Conservation (phyloP, 1,284 basidiomycete genomes). For the Athelia sp. region DNA sequence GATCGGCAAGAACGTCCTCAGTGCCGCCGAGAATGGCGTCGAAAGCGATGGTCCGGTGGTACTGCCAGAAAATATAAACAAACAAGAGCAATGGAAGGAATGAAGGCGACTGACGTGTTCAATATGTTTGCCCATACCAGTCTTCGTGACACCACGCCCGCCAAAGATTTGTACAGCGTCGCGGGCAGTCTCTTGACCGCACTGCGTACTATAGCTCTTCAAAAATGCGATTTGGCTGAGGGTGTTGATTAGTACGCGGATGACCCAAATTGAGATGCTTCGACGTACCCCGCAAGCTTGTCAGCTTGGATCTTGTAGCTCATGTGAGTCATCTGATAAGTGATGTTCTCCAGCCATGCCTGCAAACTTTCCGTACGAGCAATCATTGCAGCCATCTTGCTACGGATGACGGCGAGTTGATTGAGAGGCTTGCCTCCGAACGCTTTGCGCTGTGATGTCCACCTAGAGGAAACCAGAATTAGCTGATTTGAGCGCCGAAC, state of each 20-base stretch:
- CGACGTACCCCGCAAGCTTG: constrained; percentile 55
- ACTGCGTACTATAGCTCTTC: constrained; percentile 69
- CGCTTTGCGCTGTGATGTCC: constrained; percentile 77
- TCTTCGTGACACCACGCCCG: constrained; percentile 73
- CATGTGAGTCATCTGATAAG: constrained; percentile 92
- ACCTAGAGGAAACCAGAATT: constrained; percentile 33
- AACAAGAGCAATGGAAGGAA: constrained; percentile 2
- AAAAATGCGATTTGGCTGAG: constrained; percentile 72
- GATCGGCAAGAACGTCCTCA: constrained; percentile 61
- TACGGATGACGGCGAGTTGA: constrained; percentile 79
- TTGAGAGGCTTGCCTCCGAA: constrained; percentile 78
- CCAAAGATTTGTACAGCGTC: constrained; percentile 82
- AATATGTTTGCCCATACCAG: constrained; percentile 67
- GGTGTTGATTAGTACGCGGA: constrained; percentile 5
- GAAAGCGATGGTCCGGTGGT: constrained; percentile 62
- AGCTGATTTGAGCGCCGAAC: not conserved
- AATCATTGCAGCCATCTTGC: constrained; percentile 85
- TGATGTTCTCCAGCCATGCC: constrained; percentile 86
- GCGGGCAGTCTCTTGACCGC: constrained; percentile 68
- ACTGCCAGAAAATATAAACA: constrained; percentile 28
- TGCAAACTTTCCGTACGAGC: constrained; percentile 74
- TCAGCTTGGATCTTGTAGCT: constrained; percentile 55
- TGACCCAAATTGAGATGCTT: not conserved
- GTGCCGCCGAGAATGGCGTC: constrained; percentile 67
- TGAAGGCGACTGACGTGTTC: constrained; percentile 55